Base-by-base conservation (phyloP, 768 basidiomycete genomes). In the Rhodotorula graminis region DNA sequence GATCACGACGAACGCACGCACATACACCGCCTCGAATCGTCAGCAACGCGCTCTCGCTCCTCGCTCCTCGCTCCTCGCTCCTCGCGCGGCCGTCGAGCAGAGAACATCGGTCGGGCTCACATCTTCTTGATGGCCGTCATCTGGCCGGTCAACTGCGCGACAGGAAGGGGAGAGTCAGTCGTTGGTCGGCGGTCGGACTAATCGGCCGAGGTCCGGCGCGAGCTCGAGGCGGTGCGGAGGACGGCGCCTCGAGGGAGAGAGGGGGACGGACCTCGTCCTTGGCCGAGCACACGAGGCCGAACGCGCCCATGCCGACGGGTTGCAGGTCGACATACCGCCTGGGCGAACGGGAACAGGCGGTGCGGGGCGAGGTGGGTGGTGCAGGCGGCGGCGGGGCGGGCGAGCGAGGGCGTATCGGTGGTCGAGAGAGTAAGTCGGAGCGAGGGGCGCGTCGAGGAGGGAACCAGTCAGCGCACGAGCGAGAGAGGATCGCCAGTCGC, bases 321-420 rank as follows among this genome's bases (percentile, higher is more conserved):
- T 98, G 95, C 19, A 99, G 88, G 84, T 99, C 96, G 81, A 96
- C 90, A 90, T 99, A 99, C 79, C 96, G 88, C 69, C 93, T 97
- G 49, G 6, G 29, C 18, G 29, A 10, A 25, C 31, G 25, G 29
- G 62, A 44, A 10, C 29, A 23, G 21, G 61, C 29, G n/a, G 5
- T 19, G 42, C 42, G 40, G 14, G 60, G 44, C 9, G 29, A 10
- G 29, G n/a, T 31, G 23, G 50, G 14, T 11, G 29, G 58, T 40
- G 37, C 19, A 18, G 40, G 21, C 33, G 40, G 3, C 33, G 56
- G 12, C 33, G 56, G 11, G 11, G 19, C 2, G 49, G 3, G 27
- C 21, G 33, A 16, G 16, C 27, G 16, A 18, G 21, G 33, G 33
- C 50, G 25, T 52, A 25, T 21, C 37, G 29, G 33, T 15, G 47